phyloP scores from a whole-genome alignment of 2,329 filamentous ascomycete species.

The Aspergillus novofumigatus region DNA sequence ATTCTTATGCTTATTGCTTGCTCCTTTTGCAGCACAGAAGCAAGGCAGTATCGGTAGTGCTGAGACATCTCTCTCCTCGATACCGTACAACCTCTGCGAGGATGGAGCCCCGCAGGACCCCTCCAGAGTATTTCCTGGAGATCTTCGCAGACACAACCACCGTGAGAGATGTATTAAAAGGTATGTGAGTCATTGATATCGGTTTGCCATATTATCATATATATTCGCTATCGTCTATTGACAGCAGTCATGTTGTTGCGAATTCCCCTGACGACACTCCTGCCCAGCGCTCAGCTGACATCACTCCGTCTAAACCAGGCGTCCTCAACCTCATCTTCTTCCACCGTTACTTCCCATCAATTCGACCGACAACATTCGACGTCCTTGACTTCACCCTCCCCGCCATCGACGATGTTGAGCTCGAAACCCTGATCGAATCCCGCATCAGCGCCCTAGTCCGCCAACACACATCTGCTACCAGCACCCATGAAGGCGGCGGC shows the following conservation, averaged over 20 bases:
- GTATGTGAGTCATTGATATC: slow-evolving; percentile 44
- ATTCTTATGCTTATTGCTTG: not conserved
- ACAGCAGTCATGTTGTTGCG: not conserved
- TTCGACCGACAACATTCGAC: slow-evolving; percentile 78
- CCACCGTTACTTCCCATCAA: slow-evolving; percentile 90
- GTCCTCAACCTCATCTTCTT: slow-evolving; percentile 98
- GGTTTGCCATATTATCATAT: not conserved
- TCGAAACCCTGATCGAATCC: slow-evolving; percentile 90
- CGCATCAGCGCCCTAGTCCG: slow-evolving; percentile 74
- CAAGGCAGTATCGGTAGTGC: not conserved
- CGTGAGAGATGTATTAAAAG: slow-evolving; percentile 89
- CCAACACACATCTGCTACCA: slow-evolving; percentile 64
- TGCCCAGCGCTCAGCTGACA: not conserved
- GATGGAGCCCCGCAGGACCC: slow-evolving; percentile 61
- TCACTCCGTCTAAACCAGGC: slow-evolving; percentile 47
- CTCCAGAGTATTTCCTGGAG: slow-evolving; percentile 88
- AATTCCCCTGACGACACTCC: not conserved
- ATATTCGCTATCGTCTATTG: not conserved
- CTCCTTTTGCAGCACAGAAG: not conserved
- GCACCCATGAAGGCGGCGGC: slow-evolving; percentile 42
- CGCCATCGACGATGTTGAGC: slow-evolving; percentile 81
- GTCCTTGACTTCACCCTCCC: slow-evolving; percentile 87
- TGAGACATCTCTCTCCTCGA: not conserved
- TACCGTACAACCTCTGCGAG: slow-evolving; percentile 12
- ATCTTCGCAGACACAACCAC: slow-evolving; percentile 87